Evolutionary conservation across 1,284 basidiomycete genomes (phyloP).

Genomic region (Tilletia setariae): DNA sequence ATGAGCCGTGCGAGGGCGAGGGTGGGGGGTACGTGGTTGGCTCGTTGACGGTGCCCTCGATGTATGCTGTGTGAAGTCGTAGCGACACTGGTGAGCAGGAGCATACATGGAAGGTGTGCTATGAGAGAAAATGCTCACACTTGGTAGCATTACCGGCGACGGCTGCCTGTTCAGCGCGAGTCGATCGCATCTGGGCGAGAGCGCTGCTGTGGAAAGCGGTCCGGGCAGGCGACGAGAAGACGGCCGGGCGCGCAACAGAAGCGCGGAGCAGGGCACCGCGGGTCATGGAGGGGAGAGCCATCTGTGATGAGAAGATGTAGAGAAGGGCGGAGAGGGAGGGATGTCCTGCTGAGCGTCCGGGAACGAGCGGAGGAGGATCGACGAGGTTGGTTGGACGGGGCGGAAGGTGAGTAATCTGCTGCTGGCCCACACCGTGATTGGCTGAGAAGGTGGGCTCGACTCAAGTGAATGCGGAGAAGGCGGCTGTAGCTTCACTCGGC

Average conservation of each 20-base stretch:
- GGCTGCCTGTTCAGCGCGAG: background rate
- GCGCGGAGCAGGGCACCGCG: background rate
- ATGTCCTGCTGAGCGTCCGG: background rate
- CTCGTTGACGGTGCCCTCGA: constrained; percentile 93
- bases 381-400: background rate
- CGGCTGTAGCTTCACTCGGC: background rate
- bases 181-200: background rate
- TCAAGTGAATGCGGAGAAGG: background rate
- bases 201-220: constrained; percentile 13
- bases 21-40: constrained; percentile 81
- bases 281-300: background rate
- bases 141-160: constrained; percentile 14
- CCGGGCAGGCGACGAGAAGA: background rate
- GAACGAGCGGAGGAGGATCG: background rate
- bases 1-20: constrained; percentile 71
- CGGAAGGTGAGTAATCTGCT: background rate
- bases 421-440: constrained; percentile 3
- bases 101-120: background rate
- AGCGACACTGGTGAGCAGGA: too few species aligned
- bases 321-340: background rate
- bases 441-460: background rate
- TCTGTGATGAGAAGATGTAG: background rate
- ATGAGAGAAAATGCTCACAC: background rate
- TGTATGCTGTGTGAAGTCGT: constrained; percentile 65
- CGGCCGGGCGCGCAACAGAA: background rate